These are phyloP conservation scores for Nidula microcarpa DNA, from an alignment of 768 basidiomycete genomes.

Conservation along the genomic window DNA sequence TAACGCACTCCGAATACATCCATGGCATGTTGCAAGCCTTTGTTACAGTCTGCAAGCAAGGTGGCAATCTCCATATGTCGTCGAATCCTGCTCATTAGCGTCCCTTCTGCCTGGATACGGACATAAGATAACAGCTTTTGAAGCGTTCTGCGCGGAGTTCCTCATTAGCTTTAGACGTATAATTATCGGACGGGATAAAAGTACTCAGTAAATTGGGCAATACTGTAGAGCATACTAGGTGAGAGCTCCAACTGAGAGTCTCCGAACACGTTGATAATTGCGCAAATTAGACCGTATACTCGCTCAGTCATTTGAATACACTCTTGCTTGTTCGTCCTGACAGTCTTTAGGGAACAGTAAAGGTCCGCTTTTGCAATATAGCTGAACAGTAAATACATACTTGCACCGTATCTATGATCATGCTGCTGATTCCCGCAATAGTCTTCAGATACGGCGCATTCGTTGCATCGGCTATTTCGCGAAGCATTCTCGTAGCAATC, in stretches of 20 bases:
- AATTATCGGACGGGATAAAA: not conserved
- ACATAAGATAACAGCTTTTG: not conserved
- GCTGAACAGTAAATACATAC: not conserved
- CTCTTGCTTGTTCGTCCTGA: not conserved
- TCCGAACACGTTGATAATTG: not conserved
- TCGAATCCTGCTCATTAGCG: not conserved
- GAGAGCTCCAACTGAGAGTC: not conserved
- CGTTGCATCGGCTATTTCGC: conserved; percentile 2
- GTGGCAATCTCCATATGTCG: not conserved
- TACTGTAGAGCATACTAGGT: not conserved
- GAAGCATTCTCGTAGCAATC: conserved; percentile 8
- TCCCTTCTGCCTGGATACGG: not conserved
- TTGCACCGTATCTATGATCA: not conserved
- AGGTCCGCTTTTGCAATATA: not conserved
- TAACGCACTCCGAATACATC: not conserved
- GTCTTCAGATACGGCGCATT: not conserved
- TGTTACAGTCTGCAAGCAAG: not conserved
- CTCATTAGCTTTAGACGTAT: not conserved
- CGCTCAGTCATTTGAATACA: not conserved
- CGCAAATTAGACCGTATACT: not conserved
- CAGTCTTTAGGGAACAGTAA: not conserved
- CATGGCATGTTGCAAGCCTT: not conserved
- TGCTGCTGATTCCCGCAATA: not conserved
- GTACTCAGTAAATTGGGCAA: not conserved
- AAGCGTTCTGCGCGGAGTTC: not conserved